These are phyloP conservation scores for Rhynchosporium secalis DNA, from an alignment of 2,329 filamentous ascomycete genomes.

Conservation along the genomic window DNA sequence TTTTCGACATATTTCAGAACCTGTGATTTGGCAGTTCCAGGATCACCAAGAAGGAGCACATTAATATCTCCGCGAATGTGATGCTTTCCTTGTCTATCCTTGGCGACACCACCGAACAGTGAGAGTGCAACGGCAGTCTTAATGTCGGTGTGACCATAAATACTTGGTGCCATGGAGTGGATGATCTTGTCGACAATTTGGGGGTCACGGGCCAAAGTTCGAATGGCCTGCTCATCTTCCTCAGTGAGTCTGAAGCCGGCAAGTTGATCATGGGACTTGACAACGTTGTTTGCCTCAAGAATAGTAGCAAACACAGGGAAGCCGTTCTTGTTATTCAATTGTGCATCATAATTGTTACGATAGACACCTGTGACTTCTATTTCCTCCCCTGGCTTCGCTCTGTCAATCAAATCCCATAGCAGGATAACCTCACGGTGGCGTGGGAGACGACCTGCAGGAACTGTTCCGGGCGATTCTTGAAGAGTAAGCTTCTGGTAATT, in stretches of 20 bases:
- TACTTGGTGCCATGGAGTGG: conserved; percentile 91
- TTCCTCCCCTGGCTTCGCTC: conserved; percentile 94
- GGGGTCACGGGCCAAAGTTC: conserved; percentile 82
- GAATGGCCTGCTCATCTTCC: conserved; percentile 89
- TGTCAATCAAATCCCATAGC: conserved; percentile 95
- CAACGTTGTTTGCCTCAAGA: conserved; percentile 93
- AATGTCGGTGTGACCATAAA: conserved; percentile 95
- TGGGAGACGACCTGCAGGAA: conserved; percentile 90
- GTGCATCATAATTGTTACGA: conserved; percentile 96
- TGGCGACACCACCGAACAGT: conserved; percentile 91
- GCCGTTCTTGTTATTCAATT: conserved; percentile 96
- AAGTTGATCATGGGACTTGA: conserved; percentile 96
- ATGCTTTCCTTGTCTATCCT: conserved; percentile 84
- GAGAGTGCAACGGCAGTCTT: conserved; percentile 95
- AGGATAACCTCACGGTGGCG: conserved; percentile 93
- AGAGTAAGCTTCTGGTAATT: conserved; percentile 98
- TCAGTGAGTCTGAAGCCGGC: conserved; percentile 95
- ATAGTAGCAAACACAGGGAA: conserved; percentile 99
- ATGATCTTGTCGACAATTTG: conserved; percentile 92
- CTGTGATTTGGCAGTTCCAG: conserved; percentile 97
- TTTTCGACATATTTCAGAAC: conserved; percentile 97
- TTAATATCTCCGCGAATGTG: conserved; percentile 97
- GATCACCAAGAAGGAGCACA: conserved; percentile 91
- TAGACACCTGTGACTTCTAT: conserved; percentile 97
- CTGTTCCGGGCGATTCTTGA: conserved; percentile 95